Evolutionary conservation across 2,329 filamentous ascomycete genomes (phyloP).

Genomic region (Neofusicoccum sp.): DNA sequence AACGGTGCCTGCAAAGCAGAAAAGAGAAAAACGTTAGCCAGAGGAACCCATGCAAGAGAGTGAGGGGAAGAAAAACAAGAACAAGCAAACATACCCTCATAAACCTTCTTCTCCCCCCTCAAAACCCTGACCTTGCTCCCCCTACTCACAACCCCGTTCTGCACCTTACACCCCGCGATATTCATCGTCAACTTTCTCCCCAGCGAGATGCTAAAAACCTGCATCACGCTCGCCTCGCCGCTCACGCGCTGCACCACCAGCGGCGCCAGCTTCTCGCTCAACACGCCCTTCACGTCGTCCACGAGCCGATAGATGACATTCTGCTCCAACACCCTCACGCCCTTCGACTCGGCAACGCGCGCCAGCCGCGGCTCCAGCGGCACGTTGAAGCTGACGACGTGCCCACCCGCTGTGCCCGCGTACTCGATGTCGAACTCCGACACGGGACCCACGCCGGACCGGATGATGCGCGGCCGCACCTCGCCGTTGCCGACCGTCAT

Average conservation of each 20-base stretch:
- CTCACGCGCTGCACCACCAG: slow-evolving; percentile 67
- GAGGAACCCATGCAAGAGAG: background rate
- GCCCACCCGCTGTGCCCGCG: slow-evolving; percentile 71
- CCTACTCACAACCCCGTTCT: slow-evolving; percentile 71
- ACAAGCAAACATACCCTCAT: slow-evolving; percentile 67
- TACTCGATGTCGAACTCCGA: slow-evolving; percentile 87
- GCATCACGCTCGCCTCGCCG: slow-evolving; percentile 82
- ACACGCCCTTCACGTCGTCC: slow-evolving; percentile 66
- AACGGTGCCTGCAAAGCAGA: slow-evolving; percentile 61
- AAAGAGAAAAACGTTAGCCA: background rate
- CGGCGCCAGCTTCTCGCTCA: slow-evolving; percentile 70
- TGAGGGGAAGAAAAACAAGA: background rate
- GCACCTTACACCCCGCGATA: slow-evolving; percentile 83
- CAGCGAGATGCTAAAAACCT: slow-evolving; percentile 80
- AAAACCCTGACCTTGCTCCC: slow-evolving; percentile 68
- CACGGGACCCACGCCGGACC: slow-evolving; percentile 73
- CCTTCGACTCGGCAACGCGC: slow-evolving; percentile 65
- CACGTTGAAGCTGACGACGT: slow-evolving; percentile 85
- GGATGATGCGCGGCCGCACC: slow-evolving; percentile 72
- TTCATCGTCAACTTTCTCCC: slow-evolving; percentile 68
- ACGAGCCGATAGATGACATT: slow-evolving; percentile 81
- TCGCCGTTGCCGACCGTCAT: slow-evolving; percentile 80
- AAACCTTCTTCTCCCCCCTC: slow-evolving; percentile 66
- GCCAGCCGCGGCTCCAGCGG: slow-evolving; percentile 65
- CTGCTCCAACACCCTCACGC: slow-evolving; percentile 78